These are phyloP conservation scores for Arabis hirsuta DNA, from an alignment of 345 rosid genomes.

Conservation along the genomic window DNA sequence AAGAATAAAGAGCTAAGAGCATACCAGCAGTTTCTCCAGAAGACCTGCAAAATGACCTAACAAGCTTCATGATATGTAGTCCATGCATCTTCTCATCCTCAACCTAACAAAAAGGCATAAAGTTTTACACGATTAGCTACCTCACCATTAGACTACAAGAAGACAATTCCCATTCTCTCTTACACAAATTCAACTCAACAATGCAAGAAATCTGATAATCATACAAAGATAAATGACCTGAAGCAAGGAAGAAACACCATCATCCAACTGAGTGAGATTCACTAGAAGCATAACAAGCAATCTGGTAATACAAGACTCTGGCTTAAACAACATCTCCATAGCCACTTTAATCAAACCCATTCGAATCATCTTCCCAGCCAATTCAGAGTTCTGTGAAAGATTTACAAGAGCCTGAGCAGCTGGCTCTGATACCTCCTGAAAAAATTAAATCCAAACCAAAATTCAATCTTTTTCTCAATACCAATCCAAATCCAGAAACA, in stretches of 20 bases:
- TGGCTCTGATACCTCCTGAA: conserved; percentile 87
- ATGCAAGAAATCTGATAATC: neutral
- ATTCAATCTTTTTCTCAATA: conserved; percentile 18
- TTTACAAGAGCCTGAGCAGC: conserved; percentile 88
- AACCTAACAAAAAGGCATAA: conserved; percentile 53
- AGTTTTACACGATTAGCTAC: conserved; percentile 20
- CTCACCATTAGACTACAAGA: conserved; percentile 7
- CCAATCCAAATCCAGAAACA: conserved; percentile 16
- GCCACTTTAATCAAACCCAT: conserved; percentile 64
- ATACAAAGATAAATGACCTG: conserved; percentile 58
- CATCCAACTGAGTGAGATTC: conserved; percentile 82
- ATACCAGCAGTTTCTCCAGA: conserved; percentile 59
- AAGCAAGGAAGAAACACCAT: conserved; percentile 78
- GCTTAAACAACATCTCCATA: conserved; percentile 78
- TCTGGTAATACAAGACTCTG: conserved; percentile 56
- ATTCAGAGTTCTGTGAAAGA: conserved; percentile 71
- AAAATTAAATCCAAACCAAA: neutral
- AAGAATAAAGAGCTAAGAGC: conserved; percentile 23
- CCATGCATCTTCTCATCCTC: conserved; percentile 82
- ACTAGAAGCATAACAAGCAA: conserved; percentile 90
- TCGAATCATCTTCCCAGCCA: conserved; percentile 71
- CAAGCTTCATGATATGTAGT: conserved; percentile 79
- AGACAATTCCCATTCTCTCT: neutral
- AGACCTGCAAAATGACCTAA: conserved; percentile 84
- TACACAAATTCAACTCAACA: neutral